Base-by-base conservation (phyloP, 2,329 filamentous ascomycete species). In the Lojkania enalia region DNA sequence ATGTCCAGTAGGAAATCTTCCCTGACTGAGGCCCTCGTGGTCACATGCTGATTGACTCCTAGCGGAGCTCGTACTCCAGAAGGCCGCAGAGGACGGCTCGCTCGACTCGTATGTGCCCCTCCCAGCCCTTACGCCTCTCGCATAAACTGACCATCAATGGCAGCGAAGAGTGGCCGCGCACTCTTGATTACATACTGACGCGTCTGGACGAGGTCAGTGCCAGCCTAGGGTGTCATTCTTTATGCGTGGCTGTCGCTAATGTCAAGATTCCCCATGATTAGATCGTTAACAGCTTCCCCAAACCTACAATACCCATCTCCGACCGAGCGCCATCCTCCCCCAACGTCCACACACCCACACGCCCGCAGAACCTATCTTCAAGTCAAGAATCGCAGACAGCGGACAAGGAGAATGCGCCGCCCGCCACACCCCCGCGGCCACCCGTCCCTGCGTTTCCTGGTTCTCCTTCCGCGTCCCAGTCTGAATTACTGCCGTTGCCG, bases 281-380 rank as follows among this genome's bases (percentile, higher is more conserved):
- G 88, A 92, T 90, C 55, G 81, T 87, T 30, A 80, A 82, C 67
- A 84, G 86, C 40, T 96, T 95, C 59, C 84, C 87, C 31, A 85
- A 86, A 57, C 87, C 87, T 9, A 77, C 74, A 41, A 71, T 82
- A 40, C 77, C 73, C 32, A 69, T 71, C 48, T 61, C 72, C 56
- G 63, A 73, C 42, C 63, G 73, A 47, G 61, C 53, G 64, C 55
- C 70, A 64, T 50, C 72, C 69, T 46, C 67, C 66, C 46, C 74
- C 71, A 54, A 71, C 73, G 47, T 67, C 48, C 51, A 54, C 51
- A 57, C 55, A 20, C 56, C 56, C 49, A 21, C 54, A 49, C 50
- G 32, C 39, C 56, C 48, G 12, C 52, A 53, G 33, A 52, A 48
- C 35, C 39, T 45, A 38, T 31, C 53, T n/a, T 62, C 64, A 5